These are phyloP conservation scores for Candida ficus DNA, from an alignment of 805 yeast genomes.

Conservation along the genomic window DNA sequence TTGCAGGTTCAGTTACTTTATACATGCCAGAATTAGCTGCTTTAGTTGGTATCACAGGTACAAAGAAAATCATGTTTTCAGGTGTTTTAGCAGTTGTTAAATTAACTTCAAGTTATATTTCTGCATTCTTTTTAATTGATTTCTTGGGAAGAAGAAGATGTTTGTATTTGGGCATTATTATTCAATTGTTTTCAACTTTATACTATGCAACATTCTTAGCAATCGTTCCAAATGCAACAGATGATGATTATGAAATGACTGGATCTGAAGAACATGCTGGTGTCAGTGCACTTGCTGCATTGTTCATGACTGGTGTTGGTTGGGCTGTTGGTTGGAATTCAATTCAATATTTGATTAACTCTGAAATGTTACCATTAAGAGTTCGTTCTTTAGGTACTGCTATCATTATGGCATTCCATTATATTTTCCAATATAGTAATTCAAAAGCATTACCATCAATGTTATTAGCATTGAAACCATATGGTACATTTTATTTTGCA, in stretches of 20 bases:
- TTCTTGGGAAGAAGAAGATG: slow-evolving; percentile 46
- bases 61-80: slow-evolving; percentile 40
- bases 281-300: slow-evolving; percentile 44
- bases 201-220: slow-evolving; percentile 43
- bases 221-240: slow-evolving; percentile 39
- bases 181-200: slow-evolving; percentile 39
- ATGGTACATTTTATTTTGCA: slow-evolving; percentile 51
- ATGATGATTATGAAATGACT: slow-evolving; percentile 26
- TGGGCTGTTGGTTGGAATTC: slow-evolving; percentile 60
- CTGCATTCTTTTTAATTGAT: slow-evolving; percentile 52
- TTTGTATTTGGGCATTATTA: slow-evolving; percentile 41
- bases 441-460: slow-evolving; percentile 50
- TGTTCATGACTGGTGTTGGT: slow-evolving; percentile 47
- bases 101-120: slow-evolving; percentile 40
- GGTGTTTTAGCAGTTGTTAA: slow-evolving; percentile 52
- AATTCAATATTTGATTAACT: slow-evolving; percentile 47
- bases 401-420: slow-evolving; percentile 50
- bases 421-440: slow-evolving; percentile 52
- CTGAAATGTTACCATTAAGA: slow-evolving; percentile 50
- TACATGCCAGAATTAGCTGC: slow-evolving; percentile 50
- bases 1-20: slow-evolving; percentile 50
- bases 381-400: slow-evolving; percentile 46
- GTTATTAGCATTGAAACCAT: slow-evolving; percentile 39
- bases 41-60: slow-evolving; percentile 40
- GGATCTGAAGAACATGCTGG: slow-evolving; percentile 34